A percentile compares a stretch with the other conserved stretches of the same genome.
These are phyloP conservation scores for Plasmopara viticola DNA, from an alignment of 352 stramenopile genomes.

Conservation along the genomic window DNA sequence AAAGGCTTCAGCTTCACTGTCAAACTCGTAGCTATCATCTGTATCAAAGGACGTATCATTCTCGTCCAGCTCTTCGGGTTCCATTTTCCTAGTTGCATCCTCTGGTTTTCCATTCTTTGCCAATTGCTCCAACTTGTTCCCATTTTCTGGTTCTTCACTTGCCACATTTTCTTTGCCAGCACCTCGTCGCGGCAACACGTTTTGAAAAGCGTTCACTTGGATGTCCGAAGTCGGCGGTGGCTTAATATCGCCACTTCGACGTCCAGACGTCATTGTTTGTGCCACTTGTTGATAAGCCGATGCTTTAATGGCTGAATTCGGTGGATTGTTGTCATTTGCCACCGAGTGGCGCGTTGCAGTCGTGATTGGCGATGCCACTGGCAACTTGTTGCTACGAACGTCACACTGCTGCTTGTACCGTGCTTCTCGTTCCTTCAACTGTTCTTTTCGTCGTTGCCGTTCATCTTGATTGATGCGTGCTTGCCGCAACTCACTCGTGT, in stretches of 20 bases:
- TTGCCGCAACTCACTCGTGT: constrained; percentile 6
- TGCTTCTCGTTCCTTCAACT: constrained; percentile 13
- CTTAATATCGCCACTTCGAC: constrained; percentile 22
- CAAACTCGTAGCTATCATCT: constrained; percentile 33
- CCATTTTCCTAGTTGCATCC: background rate
- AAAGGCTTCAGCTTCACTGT: constrained; percentile 25
- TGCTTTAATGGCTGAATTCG: constrained; percentile 32
- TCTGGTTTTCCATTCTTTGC: background rate
- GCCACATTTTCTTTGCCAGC: constrained; percentile 7
- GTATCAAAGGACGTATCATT: constrained; percentile 18
- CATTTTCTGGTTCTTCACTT: background rate
- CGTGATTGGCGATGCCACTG: constrained; percentile 5
- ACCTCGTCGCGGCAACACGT: constrained; percentile 21
- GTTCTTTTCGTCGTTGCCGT: constrained; percentile 17
- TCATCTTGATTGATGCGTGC: constrained; percentile 12
- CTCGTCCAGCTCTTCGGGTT: background rate
- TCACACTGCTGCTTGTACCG: constrained; percentile 11
- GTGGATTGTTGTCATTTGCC: constrained; percentile 19
- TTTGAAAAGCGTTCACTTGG: constrained; percentile 37
- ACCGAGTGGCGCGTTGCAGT: constrained; percentile 17
- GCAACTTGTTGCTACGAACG: constrained; percentile 15
- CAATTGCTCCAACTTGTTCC: background rate
- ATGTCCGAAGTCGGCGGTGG: constrained; percentile 47
- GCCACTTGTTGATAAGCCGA: constrained; percentile 17
- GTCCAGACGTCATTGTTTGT: constrained; percentile 28